phyloP scores from a whole-genome alignment of 164 flowering plant genomes.

The Macadamia integrifolia region DNA sequence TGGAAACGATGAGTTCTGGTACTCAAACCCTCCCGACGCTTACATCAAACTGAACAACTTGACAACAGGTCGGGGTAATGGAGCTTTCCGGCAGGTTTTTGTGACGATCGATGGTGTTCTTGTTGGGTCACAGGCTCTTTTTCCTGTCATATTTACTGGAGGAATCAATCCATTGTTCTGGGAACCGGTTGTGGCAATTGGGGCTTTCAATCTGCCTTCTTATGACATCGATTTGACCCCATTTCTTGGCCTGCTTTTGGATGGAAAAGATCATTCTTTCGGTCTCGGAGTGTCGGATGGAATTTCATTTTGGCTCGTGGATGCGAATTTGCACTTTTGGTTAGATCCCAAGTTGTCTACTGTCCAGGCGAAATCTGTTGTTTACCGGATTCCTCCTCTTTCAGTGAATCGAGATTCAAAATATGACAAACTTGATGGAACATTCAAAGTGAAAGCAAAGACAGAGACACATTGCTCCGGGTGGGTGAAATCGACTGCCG shows the following conservation, averaged over 20 bases:
- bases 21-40: constrained; percentile 67
- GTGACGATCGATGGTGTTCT: constrained; percentile 49
- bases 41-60: constrained; percentile 56
- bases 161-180: constrained; percentile 91
- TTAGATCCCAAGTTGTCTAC: constrained; percentile 27
- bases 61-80: constrained; percentile 51
- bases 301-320: constrained; percentile 69
- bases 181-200: constrained; percentile 84
- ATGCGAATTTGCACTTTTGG: constrained; percentile 89
- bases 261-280: constrained; percentile 47
- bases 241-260: constrained; percentile 49
- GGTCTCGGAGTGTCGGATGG: constrained; percentile 47
- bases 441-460: constrained; percentile 36
- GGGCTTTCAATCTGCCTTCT: constrained; percentile 71
- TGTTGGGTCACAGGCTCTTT: constrained; percentile 58
- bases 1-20: constrained; percentile 91
- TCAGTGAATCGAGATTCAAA: constrained; percentile 13
- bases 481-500: constrained; percentile 54
- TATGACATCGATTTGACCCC: constrained; percentile 80
- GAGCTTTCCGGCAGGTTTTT: constrained; percentile 65
- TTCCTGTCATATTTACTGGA: constrained; percentile 80
- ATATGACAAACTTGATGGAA: constrained; percentile 45
- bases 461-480: constrained; percentile 33
- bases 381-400: constrained; percentile 13
- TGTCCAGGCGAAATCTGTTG: constrained; percentile 37